Evolutionary conservation across 2,329 filamentous ascomycete genomes (phyloP), one percentile per base, ranked within the genome.

Genomic region (Trichothecium sympodiale): DNA sequence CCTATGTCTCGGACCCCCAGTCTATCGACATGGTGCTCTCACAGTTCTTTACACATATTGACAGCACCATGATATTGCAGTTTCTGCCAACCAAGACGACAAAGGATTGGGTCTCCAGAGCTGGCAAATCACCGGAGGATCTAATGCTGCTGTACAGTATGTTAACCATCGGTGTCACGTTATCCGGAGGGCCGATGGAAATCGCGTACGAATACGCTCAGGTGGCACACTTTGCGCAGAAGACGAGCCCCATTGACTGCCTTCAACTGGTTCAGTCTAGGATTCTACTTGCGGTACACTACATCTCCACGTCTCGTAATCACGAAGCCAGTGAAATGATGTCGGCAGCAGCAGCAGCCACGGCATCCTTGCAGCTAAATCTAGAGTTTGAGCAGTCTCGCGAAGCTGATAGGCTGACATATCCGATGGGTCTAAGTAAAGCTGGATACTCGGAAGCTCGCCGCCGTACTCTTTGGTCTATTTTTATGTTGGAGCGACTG

Each of bases 401-500:
- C 2, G 67, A 69, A 34, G 56, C 48, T 3, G 41, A 41, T 13
- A 42, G 57, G 12, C 48, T 56, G n/a, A 47, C 49, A 0, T 69
- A 65, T 36, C 73, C 74, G 4, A 77, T 74, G 47, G 71, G 66
- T 15, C 62, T 83, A 43, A 71, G 68, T 44, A 66, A 63, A 38
- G 55, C 57, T 34, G 73, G 71, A 20, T 70, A 78, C 44, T 67
- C 70, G 17, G 82, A 87, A 55, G 79, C 77, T 46, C 69, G 75
- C 40, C 68, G 80, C 43, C 67, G 82, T 38, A 84, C 79, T 0
- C 80, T 84, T 48, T 87, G 80, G 80, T 73, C 76, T 18, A 69
- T 75, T 35, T 83, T 79, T 45, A 59, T 84, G 45, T 68, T 83
- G 53, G 82, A 86, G 56, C 71, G 78, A 33, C 71, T 80, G 41